Evolutionary conservation across 108 stramenopile species (phyloP).

Genomic region (Cyclotella cryptica): DNA sequence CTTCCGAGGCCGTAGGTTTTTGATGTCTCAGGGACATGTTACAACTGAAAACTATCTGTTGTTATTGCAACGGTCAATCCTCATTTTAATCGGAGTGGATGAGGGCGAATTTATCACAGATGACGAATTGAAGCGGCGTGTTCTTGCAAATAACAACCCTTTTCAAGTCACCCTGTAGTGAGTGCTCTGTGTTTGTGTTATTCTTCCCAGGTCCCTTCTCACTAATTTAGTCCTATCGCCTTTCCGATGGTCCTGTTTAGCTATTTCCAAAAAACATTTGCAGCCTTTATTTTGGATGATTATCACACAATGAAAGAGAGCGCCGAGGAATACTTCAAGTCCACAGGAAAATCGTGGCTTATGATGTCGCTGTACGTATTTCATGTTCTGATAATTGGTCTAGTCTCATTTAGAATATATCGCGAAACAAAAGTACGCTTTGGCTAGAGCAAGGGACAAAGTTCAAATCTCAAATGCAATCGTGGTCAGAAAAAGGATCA

Average conservation of each 20-base stretch:
- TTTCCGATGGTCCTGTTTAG: too few species aligned
- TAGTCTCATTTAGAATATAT: slow-evolving; percentile 12
- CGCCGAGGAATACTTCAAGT: not conserved
- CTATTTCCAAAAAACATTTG: not conserved
- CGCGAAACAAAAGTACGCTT: not conserved
- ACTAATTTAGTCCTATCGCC: too few species aligned
- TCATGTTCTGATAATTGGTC: not conserved
- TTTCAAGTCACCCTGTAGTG: too few species aligned
- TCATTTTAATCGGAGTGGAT: too few species aligned
- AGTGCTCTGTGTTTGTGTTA: too few species aligned
- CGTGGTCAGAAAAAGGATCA: slow-evolving; percentile 6
- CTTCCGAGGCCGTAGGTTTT: too few species aligned
- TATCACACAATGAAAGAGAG: not conserved
- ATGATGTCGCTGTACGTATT: not conserved
- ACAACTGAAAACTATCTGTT: too few species aligned
- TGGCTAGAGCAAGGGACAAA: not conserved
- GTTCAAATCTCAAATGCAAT: slow-evolving; percentile 3
- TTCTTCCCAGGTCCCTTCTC: not conserved
- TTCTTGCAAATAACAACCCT: too few species aligned
- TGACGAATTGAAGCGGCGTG: too few species aligned
- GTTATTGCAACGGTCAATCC: too few species aligned
- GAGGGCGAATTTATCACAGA: too few species aligned
- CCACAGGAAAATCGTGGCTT: not conserved
- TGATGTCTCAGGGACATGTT: too few species aligned
- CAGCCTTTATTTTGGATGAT: not conserved